Evolutionary conservation across 2,329 filamentous ascomycete species (phyloP), one percentile per base, ranked within the genome.

Genomic region (Colletotrichum sp.): DNA sequence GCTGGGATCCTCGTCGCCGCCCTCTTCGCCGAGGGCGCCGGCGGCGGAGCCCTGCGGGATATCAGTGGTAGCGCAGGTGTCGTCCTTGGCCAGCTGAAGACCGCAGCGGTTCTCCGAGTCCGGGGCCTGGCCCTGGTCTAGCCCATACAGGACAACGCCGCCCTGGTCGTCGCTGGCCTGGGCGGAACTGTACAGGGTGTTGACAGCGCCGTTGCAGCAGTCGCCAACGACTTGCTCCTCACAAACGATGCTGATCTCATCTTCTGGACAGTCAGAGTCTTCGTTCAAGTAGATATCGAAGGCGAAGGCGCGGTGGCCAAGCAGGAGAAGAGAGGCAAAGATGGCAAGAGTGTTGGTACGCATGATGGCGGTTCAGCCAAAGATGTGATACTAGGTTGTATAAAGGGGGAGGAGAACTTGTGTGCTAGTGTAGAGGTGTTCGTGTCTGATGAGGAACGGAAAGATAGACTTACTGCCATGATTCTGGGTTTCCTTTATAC

Each of bases 381-480:
- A 52, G 1, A 2, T 8, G 2, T n/a, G 44, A 22, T 52, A 19
- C 4, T 22, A 1, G n/a, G 11, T 52, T 52, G 11, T 52, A n/a
- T 13, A 8, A 13, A 49, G n/a, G n/a, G 44, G 1, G 0, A 49
- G n/a, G 6, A 22, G 0, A 0, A 13, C 0, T 49, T 52, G 6
- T 22, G 19, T 22, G n/a, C n/a, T 13, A 22, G 22, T 52, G 44
- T 52, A 13, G 44, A 52, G 0, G n/a, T 22, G 6, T 22, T 52
- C 1, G 6, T 13, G 44, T n/a, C 19, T 52, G 44, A 52, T 52
- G 6, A 52, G 44, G 4, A 52, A 22, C 44, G n/a, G 44, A 22
- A 13, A 52, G 44, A 52, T 5, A 22, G n/a, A 52, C 44, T 52
- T 5, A 52, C 44, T 52, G n/a, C n/a, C n/a, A 22, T 22, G n/a